Evolutionary conservation across 257 asterid genomes (phyloP).

Genomic region (Dorcoceras hygrometricum): DNA sequence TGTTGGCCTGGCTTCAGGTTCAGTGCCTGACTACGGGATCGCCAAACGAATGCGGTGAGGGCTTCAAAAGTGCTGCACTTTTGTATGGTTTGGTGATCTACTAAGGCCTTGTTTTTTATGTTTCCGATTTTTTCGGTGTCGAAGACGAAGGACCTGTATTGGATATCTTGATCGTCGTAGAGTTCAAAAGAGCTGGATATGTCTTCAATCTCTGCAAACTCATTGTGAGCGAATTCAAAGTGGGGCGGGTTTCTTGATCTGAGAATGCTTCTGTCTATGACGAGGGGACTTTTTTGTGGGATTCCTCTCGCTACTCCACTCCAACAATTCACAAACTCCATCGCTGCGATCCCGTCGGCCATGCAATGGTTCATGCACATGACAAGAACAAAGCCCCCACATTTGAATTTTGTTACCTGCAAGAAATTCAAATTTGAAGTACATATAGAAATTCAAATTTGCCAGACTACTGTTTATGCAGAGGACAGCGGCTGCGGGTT

Average conservation of each 20-base stretch:
- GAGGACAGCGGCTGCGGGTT: too few relatives aligned
- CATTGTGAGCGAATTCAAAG: slow-evolving; percentile 66
- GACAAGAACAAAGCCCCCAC: slow-evolving; percentile 45
- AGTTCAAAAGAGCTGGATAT: slow-evolving; percentile 51
- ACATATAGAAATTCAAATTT: too few relatives aligned
- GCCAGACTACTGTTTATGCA: too few relatives aligned
- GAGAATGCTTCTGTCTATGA: slow-evolving; percentile 69
- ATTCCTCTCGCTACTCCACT: slow-evolving; percentile 50
- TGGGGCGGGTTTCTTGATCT: slow-evolving; percentile 67
- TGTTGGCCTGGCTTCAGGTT: slow-evolving; percentile 58
- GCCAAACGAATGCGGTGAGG: slow-evolving; percentile 79
- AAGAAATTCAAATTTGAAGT: too few relatives aligned
- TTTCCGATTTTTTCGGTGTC: slow-evolving; percentile 57
- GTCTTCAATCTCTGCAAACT: slow-evolving; percentile 70
- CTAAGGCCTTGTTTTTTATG: slow-evolving; percentile 46
- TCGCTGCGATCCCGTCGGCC: slow-evolving; percentile 44
- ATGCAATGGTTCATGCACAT: slow-evolving; percentile 42
- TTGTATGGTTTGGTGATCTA: slow-evolving; percentile 38
- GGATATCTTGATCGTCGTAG: slow-evolving; percentile 57
- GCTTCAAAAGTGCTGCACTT: slow-evolving; percentile 85
- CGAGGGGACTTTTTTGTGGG: slow-evolving; percentile 52
- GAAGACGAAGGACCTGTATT: slow-evolving; percentile 65
- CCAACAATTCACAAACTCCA: slow-evolving; percentile 42
- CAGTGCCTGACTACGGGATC: slow-evolving; percentile 61
- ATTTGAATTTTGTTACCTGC: slow-evolving; percentile 42